phyloP scores from a whole-genome alignment of 495 filamentous ascomycete genomes.

The Penicillium verhagenii region DNA sequence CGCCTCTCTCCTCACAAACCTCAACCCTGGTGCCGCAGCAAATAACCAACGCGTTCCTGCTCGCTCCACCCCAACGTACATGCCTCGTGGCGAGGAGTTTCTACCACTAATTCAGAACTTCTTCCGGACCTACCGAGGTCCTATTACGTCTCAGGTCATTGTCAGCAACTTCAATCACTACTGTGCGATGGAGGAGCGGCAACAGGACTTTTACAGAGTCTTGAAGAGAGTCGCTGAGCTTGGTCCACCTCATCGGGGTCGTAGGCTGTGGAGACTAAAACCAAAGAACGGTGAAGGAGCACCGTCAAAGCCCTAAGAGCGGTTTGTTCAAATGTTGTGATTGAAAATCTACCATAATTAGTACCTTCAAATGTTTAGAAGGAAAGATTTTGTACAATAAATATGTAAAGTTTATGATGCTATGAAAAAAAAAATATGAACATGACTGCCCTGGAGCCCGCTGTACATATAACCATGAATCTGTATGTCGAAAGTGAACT shows the following conservation, averaged over 20 bases:
- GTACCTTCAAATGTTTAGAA: not conserved
- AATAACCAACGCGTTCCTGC: constrained; percentile 27
- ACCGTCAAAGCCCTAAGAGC: too few species aligned
- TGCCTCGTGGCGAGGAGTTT: constrained; percentile 54
- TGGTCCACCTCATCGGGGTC: constrained; percentile 49
- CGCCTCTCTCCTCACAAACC: constrained; percentile 55
- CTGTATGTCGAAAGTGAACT: too few species aligned
- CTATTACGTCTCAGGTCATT: constrained; percentile 69
- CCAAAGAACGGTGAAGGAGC: too few species aligned
- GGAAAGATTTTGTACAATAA: not conserved
- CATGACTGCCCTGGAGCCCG: too few species aligned
- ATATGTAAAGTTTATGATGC: not conserved
- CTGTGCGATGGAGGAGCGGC: constrained; percentile 52
- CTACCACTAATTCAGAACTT: constrained; percentile 72
- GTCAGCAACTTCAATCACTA: constrained; percentile 77
- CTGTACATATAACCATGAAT: too few species aligned
- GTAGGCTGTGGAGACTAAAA: constrained; percentile 62
- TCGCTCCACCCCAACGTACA: constrained; percentile 21
- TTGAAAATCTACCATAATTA: not conserved
- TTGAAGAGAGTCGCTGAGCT: constrained; percentile 58
- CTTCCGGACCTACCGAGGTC: constrained; percentile 66
- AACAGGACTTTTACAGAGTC: constrained; percentile 63
- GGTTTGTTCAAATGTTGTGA: too few species aligned
- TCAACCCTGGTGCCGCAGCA: constrained; percentile 40
- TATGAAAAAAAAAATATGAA: not conserved